A percentile compares a stretch with the other conserved stretches of the same genome.
These are phyloP conservation scores for Alternaria infectoria DNA, from an alignment of 2,329 filamentous ascomycete genomes.

Conservation along the genomic window DNA sequence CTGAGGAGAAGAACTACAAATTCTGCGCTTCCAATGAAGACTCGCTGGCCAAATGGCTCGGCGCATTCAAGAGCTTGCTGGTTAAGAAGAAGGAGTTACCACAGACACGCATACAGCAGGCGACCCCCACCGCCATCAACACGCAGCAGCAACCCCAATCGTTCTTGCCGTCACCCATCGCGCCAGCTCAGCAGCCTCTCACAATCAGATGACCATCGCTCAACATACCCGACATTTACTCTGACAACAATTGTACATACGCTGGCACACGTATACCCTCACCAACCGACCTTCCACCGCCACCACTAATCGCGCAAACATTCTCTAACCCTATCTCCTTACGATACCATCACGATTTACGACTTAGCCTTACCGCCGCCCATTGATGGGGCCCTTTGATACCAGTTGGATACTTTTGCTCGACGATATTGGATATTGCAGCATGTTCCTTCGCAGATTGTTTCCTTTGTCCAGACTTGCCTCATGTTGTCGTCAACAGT, in stretches of 20 bases:
- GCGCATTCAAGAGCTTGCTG: conserved; percentile 86
- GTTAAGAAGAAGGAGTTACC: conserved; percentile 68
- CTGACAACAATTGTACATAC: conserved; percentile 11
- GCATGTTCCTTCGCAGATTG: conserved; percentile 1
- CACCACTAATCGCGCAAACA: conserved; percentile 8
- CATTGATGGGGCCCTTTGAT: conserved; percentile 2
- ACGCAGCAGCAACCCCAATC: conserved; percentile 15
- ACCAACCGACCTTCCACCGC: neutral
- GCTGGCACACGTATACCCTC: conserved; percentile 3
- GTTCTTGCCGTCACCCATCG: conserved; percentile 1
- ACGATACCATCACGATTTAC: conserved; percentile 13
- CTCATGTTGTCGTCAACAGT: conserved; percentile 8
- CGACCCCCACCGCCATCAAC: conserved; percentile 15
- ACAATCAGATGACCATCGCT: conserved; percentile 6
- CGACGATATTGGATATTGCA: conserved; percentile 6
- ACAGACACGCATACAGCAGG: conserved; percentile 27
- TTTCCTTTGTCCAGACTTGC: conserved; percentile 4
- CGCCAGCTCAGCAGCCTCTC: conserved; percentile 12
- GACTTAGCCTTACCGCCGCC: neutral
- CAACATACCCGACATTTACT: neutral
- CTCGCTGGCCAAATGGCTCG: conserved; percentile 79
- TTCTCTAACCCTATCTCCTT: neutral
- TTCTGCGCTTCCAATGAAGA: conserved; percentile 76
- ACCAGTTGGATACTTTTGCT: conserved; percentile 7
- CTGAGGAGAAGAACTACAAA: conserved; percentile 74